Conservation (phyloP, 495 filamentous ascomycete genomes). For the Articulospora tetracladia region DNA sequence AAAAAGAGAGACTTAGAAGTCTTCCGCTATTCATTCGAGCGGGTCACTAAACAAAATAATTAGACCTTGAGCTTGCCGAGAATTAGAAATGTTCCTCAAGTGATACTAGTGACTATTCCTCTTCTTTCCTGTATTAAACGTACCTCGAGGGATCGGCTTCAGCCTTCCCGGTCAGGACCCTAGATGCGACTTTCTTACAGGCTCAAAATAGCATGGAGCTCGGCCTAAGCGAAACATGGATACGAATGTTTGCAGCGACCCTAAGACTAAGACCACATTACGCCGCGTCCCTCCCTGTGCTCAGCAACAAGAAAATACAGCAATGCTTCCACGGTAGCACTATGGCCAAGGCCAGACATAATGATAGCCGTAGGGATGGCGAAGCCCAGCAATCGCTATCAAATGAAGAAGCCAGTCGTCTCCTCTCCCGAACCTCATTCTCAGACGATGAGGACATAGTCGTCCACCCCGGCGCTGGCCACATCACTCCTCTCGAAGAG, state of each 20-base stretch:
- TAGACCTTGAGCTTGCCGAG: background rate
- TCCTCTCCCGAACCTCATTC: slow-evolving; percentile 32
- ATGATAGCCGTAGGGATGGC: slow-evolving; percentile 13
- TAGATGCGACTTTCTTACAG: too few relatives aligned
- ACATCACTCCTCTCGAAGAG: slow-evolving; percentile 4
- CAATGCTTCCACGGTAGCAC: slow-evolving; percentile 28
- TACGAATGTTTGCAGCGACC: background rate
- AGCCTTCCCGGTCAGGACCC: too few relatives aligned
- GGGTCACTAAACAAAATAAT: background rate
- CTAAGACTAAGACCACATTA: background rate
- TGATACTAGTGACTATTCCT: too few relatives aligned
- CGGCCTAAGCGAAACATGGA: background rate
- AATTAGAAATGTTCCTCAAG: too few relatives aligned
- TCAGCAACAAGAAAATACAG: background rate
- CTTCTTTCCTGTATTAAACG: too few relatives aligned
- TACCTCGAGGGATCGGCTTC: too few relatives aligned
- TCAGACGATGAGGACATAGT: slow-evolving; percentile 33
- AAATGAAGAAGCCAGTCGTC: slow-evolving; percentile 41
- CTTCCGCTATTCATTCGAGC: background rate
- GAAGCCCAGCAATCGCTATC: slow-evolving; percentile 9
- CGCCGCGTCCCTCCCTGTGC: background rate
- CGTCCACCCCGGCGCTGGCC: slow-evolving; percentile 28
- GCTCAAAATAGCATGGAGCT: background rate
- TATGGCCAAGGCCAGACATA: slow-evolving; percentile 28
- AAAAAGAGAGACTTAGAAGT: background rate